A percentile compares a stretch with the other conserved stretches of the same genome.
Conservation (phyloP, 768 basidiomycete genomes). For the Mycena vulgaris region DNA sequence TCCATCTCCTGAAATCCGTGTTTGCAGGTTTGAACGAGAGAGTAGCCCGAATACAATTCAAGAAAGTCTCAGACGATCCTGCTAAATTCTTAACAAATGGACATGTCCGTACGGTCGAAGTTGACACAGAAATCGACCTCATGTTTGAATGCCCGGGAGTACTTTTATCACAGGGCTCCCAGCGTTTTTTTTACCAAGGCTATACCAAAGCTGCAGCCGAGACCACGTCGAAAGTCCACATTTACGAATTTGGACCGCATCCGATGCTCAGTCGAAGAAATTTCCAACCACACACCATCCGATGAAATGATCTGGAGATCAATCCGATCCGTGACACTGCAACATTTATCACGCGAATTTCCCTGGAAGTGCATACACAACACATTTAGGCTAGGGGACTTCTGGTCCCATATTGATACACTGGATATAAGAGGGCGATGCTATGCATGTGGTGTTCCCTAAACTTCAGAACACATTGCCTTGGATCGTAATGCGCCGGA, state of each 20-base stretch:
- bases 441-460: slow-evolving; percentile 2
- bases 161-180: not conserved
- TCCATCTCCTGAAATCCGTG: not conserved
- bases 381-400: slow-evolving; percentile 12
- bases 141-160: not conserved
- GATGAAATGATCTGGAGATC: slow-evolving; percentile 21
- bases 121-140: not conserved
- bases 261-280: not conserved
- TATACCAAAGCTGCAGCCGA: not conserved
- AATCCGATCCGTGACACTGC: not conserved
- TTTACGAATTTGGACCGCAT: slow-evolving; percentile 3
- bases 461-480: slow-evolving; percentile 27
- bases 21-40: not conserved
- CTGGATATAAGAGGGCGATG: slow-evolving; percentile 4
- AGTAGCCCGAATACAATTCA: not conserved
- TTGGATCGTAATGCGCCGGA: not conserved
- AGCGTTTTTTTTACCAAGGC: slow-evolving; percentile 1
- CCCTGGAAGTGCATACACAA: slow-evolving; percentile 17
- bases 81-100: not conserved
- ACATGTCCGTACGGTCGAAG: not conserved
- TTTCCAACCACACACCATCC: not conserved
- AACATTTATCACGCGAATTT: slow-evolving; percentile 5
- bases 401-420: slow-evolving; percentile 5
- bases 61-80: not conserved
- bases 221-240: not conserved